A percentile compares a stretch with the other conserved stretches of the same genome.
These are phyloP conservation scores for Zymoseptoria passerinii DNA, from an alignment of 2,329 filamentous ascomycete species.

Conservation along the genomic window DNA sequence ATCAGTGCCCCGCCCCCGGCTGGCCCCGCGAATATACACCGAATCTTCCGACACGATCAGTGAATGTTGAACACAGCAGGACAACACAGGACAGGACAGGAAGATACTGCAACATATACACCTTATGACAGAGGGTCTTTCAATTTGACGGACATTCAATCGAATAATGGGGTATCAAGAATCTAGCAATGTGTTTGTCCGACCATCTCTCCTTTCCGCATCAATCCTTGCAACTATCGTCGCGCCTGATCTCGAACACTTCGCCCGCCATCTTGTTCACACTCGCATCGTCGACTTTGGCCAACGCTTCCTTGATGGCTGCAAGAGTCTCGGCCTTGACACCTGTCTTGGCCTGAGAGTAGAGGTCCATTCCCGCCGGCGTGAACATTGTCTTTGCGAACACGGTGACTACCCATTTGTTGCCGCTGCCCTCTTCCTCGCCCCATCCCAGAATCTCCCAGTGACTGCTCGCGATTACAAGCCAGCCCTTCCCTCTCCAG, in stretches of 20 bases:
- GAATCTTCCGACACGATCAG: too few relatives aligned
- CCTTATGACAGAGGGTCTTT: not conserved
- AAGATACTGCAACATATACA: too few relatives aligned
- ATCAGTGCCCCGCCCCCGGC: not conserved
- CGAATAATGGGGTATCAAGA: not conserved
- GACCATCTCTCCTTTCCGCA: not conserved
- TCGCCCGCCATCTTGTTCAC: conserved; percentile 46
- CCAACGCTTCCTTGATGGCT: conserved; percentile 49
- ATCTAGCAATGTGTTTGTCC: not conserved
- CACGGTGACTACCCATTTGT: conserved; percentile 70
- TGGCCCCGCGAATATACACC: not conserved
- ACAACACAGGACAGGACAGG: too few relatives aligned
- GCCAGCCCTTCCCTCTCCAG: conserved; percentile 70
- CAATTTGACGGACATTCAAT: not conserved
- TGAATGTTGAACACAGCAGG: too few relatives aligned
- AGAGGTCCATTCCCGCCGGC: conserved; percentile 71
- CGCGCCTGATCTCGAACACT: conserved; percentile 41
- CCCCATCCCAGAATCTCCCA: conserved; percentile 81
- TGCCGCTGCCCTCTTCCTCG: conserved; percentile 35
- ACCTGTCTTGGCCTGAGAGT: conserved; percentile 56
- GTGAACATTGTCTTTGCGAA: conserved; percentile 80
- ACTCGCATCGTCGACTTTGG: conserved; percentile 41
- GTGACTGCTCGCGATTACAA: conserved; percentile 62
- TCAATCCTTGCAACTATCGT: conserved; percentile 22
- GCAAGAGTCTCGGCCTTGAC: conserved; percentile 50